Conservation (phyloP, 73 alveolate genomes). For the Blepharisma stoltei region DNA sequence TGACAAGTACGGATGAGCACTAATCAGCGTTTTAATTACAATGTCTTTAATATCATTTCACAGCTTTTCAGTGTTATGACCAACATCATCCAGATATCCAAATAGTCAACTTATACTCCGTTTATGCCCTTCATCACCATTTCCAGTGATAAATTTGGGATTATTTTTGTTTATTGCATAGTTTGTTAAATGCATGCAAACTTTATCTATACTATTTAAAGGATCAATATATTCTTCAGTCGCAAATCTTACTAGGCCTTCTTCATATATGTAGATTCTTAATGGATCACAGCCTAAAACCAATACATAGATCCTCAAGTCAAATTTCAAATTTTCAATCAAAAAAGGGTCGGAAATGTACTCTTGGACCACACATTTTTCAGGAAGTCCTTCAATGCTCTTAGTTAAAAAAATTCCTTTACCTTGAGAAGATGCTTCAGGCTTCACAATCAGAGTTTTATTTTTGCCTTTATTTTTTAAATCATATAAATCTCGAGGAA, state of each 20-base stretch:
- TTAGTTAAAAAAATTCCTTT: conserved; percentile 69
- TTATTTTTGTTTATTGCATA: conserved; percentile 62
- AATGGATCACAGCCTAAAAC: conserved; percentile 87
- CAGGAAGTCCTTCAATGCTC: conserved; percentile 60
- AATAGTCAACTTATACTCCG: conserved; percentile 10
- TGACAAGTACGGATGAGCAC: conserved; percentile 53
- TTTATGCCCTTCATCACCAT: conserved; percentile 42
- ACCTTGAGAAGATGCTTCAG: conserved; percentile 63
- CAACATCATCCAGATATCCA: conserved; percentile 14
- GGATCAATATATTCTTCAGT: conserved; percentile 77
- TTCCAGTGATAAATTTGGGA: conserved; percentile 42
- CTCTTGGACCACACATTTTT: conserved; percentile 80
- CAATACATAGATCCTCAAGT: conserved; percentile 78
- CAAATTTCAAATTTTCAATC: conserved; percentile 94
- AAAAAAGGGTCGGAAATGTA: conserved; percentile 87
- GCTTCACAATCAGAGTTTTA: conserved; percentile 46
- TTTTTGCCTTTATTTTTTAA: conserved; percentile 22
- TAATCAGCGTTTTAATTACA: conserved; percentile 57
- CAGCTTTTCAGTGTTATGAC: conserved; percentile 46
- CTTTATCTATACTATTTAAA: conserved; percentile 38
- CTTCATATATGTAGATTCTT: conserved; percentile 88
- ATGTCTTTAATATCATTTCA: conserved; percentile 53
- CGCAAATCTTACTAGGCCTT: conserved; percentile 96
- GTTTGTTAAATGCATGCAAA: conserved; percentile 63
- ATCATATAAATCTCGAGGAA: conserved; percentile 18